Base-by-base conservation (phyloP, 768 basidiomycete species). In the Xerocomellus amylosporus region DNA sequence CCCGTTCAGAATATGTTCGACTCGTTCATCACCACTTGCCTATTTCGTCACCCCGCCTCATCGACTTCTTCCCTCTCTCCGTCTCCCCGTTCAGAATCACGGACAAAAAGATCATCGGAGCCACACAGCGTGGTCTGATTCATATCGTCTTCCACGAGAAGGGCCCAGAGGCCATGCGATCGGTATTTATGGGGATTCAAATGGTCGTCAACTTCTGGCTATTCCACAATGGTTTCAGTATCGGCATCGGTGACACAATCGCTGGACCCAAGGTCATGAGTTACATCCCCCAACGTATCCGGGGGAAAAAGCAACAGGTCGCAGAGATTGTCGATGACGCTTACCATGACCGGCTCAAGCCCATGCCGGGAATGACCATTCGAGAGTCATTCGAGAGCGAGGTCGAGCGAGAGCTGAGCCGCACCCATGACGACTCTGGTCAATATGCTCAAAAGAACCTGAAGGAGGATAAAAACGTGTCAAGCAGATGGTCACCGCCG, bases 401-500 rank as follows among this genome's bases (percentile, higher is more conserved):
- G 64, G 93, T 98, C 46, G 92, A 97, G 65, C 85, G 85, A 26
- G 85, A 93, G 69, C 82, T 99, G 64, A 98, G 98, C 70, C 77
- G 87, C 71, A 96, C 96, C 60, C 93, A 95, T 79, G 97, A 98
- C 67, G 82, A 83, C 44, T 93, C 93, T 28, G 97, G 97, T 77
- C 93, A 93, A 69, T 90, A 87, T 41, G 96, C 95, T n/a, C 93
- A 98, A 75, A 88, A 93, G 75, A 88, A 88, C 67, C 78, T 98
- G 81, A 98, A 98, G 80, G 92, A 93, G 71, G 95, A 97, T 74
- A 98, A 99, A 79, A 98, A 98, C 64, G 95, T n/a, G n/a, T 98
- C 77, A 99, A 98, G 80, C 97, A 98, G 82, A 99, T 99, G 97
- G 96, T 98, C 67, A 93, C 96, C 7, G 95, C 97, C 10, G 97